phyloP scores from a whole-genome alignment of 2,329 filamentous ascomycete genomes.

The Penicillium sp. region DNA sequence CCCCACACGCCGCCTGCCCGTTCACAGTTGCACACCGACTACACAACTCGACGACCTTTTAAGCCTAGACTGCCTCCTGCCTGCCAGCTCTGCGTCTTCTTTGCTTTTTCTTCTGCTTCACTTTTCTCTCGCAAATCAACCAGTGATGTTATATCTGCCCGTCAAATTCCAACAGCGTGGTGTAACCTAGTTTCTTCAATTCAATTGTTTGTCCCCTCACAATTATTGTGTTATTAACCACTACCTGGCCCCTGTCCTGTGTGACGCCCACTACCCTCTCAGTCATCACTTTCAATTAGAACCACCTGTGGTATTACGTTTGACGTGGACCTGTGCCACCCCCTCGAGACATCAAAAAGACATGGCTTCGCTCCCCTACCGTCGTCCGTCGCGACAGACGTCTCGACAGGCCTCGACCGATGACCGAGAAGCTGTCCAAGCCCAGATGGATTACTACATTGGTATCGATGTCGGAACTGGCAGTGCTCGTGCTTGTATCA shows the following conservation, averaged over 20 bases:
- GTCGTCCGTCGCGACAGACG: constrained; percentile 28
- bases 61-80: not conserved
- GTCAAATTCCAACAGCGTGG: constrained; percentile 12
- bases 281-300: not conserved
- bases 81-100: not conserved
- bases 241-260: too few relatives aligned
- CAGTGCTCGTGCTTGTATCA: constrained; percentile 91
- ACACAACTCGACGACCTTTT: not conserved
- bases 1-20: not conserved
- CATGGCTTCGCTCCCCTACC: constrained; percentile 33
- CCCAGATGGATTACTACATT: constrained; percentile 62
- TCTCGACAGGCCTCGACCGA: constrained; percentile 39
- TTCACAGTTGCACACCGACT: not conserved
- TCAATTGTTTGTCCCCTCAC: not conserved
- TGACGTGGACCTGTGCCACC: constrained; percentile 8
- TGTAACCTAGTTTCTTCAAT: constrained; percentile 10
- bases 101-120: not conserved
- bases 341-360: not conserved
- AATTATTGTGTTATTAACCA: not conserved
- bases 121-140: not conserved
- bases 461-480: constrained; percentile 96
- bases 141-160: constrained; percentile 4
- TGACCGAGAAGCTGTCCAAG: constrained; percentile 54
- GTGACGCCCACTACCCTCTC: not conserved
- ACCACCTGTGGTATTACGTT: not conserved